phyloP scores from a whole-genome alignment of 768 basidiomycete genomes.

The Kwoniella dejecticola region DNA sequence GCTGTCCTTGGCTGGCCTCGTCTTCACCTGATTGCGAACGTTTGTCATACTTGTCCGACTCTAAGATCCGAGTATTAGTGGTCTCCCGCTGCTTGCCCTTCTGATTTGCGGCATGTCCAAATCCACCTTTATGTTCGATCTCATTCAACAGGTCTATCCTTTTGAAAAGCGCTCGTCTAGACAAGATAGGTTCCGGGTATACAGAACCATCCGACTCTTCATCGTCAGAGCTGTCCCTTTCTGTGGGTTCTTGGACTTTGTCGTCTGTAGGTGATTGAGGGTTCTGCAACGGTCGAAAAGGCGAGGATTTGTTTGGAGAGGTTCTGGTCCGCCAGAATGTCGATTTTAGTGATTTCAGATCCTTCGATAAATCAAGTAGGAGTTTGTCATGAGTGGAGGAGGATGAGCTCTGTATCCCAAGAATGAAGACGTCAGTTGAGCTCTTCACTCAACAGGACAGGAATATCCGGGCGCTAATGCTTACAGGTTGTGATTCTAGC shows the following conservation, averaged over 20 bases:
- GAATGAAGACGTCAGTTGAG: background rate
- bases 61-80: slow-evolving; percentile 1
- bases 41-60: too few relatives aligned
- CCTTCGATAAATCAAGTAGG: slow-evolving; percentile 12
- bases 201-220: background rate
- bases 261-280: background rate
- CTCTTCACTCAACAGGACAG: background rate
- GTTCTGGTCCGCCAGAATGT: slow-evolving; percentile 21
- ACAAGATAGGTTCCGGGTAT: background rate
- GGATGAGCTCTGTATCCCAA: slow-evolving; percentile 6
- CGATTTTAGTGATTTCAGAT: slow-evolving; percentile 19
- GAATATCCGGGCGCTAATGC: background rate
- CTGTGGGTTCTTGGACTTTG: background rate
- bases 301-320: slow-evolving; percentile 20
- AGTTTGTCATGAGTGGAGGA: slow-evolving; percentile 15
- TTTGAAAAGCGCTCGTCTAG: slow-evolving; percentile 20
- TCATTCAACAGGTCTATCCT: slow-evolving; percentile 25
- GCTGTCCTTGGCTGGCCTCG: too few relatives aligned
- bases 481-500: slow-evolving; percentile 12
- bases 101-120: background rate
- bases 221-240: background rate
- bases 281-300: slow-evolving; percentile 10
- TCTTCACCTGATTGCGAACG: too few relatives aligned
- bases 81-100: background rate
- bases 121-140: slow-evolving; percentile 17